Conservation (phyloP, 2,329 filamentous ascomycete species). For the Sporothrix luriei region DNA sequence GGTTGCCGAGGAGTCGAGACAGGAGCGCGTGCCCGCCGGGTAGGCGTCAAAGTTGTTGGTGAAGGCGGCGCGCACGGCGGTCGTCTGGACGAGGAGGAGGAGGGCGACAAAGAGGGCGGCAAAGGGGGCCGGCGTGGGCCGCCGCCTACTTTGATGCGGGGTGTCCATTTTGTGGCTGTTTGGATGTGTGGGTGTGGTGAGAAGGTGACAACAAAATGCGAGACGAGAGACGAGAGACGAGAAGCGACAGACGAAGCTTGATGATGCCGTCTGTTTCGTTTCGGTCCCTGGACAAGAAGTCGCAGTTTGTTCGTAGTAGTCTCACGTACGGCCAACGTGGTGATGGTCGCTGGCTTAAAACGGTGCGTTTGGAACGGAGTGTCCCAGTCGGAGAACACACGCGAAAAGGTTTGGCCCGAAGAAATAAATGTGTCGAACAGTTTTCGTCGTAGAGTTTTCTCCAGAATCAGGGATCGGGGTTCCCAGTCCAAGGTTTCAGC, state of each 20-base stretch:
- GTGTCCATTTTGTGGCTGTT: slow-evolving; percentile 14
- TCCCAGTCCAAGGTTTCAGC: not conserved
- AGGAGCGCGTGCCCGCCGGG: slow-evolving; percentile 47
- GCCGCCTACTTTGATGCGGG: slow-evolving; percentile 16
- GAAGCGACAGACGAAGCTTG: not conserved
- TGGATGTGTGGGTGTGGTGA: not conserved
- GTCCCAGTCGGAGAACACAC: not conserved
- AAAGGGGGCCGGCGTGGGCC: not conserved
- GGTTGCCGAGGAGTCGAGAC: slow-evolving; percentile 49
- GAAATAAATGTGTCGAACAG: not conserved
- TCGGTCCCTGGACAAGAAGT: too few relatives aligned
- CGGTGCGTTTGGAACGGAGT: too few relatives aligned
- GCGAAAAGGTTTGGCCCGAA: not conserved
- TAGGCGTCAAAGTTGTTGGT: slow-evolving; percentile 50
- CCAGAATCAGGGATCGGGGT: not conserved
- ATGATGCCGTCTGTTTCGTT: not conserved
- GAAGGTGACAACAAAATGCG: not conserved
- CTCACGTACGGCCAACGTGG: not conserved
- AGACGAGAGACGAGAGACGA: not conserved
- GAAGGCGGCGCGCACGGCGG: slow-evolving; percentile 24
- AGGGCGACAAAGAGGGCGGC: not conserved
- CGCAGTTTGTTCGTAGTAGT: not conserved
- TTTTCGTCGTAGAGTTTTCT: not conserved
- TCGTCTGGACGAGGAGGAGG: slow-evolving; percentile 20
- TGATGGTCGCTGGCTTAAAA: not conserved